Evolutionary conservation across 768 basidiomycete genomes (phyloP).

Genomic region (Russula griseocarnosa): DNA sequence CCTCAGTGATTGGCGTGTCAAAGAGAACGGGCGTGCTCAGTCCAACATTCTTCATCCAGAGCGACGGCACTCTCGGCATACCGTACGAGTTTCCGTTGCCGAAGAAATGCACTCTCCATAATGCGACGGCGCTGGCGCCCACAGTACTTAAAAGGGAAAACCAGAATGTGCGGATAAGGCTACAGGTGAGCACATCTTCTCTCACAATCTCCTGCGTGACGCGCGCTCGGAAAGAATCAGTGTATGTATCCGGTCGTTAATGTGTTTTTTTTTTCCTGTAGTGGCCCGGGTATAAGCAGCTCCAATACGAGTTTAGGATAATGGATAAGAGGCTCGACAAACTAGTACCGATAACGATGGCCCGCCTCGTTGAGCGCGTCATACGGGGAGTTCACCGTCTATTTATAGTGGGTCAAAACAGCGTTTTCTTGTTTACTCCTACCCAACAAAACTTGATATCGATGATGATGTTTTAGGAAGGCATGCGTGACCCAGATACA

Average conservation of each 20-base stretch:
- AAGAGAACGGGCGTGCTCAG: background rate
- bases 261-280: background rate
- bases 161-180: slow-evolving; percentile 11
- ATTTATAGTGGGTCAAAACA: background rate
- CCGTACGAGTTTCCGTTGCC: background rate
- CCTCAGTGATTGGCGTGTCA: slow-evolving; percentile 6
- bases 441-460: too few relatives aligned
- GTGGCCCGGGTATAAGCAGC: slow-evolving; percentile 17
- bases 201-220: background rate
- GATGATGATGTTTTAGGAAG: background rate
- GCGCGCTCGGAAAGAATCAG: too few relatives aligned
- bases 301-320: slow-evolving; percentile 21
- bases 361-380: slow-evolving; percentile 13
- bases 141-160: background rate
- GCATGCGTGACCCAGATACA: background rate
- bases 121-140: slow-evolving; percentile 2
- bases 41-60: slow-evolving; percentile 11
- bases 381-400: slow-evolving; percentile 1
- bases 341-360: slow-evolving; percentile 4
- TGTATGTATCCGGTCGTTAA: background rate
- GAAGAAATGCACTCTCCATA: background rate
- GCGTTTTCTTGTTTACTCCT: background rate
- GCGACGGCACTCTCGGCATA: slow-evolving; percentile 12
- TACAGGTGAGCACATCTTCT: background rate
- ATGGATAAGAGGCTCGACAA: slow-evolving; percentile 1